These are phyloP conservation scores for Diplocarpon rosae DNA, from an alignment of 2,329 filamentous ascomycete species.

Conservation along the genomic window DNA sequence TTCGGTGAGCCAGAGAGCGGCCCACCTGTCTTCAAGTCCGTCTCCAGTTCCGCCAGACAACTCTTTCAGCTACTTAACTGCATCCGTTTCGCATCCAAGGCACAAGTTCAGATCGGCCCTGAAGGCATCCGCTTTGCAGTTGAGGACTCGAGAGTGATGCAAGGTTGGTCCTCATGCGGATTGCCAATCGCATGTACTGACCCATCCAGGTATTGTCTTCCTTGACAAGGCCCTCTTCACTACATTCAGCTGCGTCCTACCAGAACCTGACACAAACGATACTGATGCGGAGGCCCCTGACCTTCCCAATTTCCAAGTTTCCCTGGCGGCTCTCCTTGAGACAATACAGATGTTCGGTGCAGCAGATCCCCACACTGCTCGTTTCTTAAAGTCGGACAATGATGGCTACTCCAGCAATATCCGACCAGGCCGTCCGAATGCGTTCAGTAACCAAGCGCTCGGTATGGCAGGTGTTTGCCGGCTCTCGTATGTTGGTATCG, in stretches of 20 bases:
- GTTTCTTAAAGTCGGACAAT: slow-evolving; percentile 45
- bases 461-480: slow-evolving; percentile 80
- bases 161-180: slow-evolving; percentile 47
- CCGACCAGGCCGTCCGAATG: slow-evolving; percentile 53
- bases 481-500: slow-evolving; percentile 63
- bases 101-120: slow-evolving; percentile 63
- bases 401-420: slow-evolving; percentile 52
- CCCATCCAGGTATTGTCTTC: slow-evolving; percentile 56
- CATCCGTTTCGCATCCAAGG: slow-evolving; percentile 44
- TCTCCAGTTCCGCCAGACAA: slow-evolving; percentile 67
- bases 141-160: slow-evolving; percentile 82
- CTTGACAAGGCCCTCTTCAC: slow-evolving; percentile 85
- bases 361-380: slow-evolving; percentile 50
- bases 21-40: slow-evolving; percentile 57
- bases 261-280: slow-evolving; percentile 29
- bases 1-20: slow-evolving; percentile 18
- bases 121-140: slow-evolving; percentile 81
- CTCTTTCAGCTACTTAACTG: slow-evolving; percentile 53
- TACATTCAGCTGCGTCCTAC: slow-evolving; percentile 60
- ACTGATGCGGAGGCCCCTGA: slow-evolving; percentile 30
- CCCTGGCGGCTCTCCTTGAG: slow-evolving; percentile 77
- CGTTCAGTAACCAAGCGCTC: slow-evolving; percentile 73
- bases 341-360: slow-evolving; percentile 92
- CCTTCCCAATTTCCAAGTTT: slow-evolving; percentile 72
- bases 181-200: slow-evolving; percentile 8